These are phyloP conservation scores for Chlamydomonas reinhardtii DNA, from an alignment of 163 green algal genomes.

Conservation along the genomic window DNA sequence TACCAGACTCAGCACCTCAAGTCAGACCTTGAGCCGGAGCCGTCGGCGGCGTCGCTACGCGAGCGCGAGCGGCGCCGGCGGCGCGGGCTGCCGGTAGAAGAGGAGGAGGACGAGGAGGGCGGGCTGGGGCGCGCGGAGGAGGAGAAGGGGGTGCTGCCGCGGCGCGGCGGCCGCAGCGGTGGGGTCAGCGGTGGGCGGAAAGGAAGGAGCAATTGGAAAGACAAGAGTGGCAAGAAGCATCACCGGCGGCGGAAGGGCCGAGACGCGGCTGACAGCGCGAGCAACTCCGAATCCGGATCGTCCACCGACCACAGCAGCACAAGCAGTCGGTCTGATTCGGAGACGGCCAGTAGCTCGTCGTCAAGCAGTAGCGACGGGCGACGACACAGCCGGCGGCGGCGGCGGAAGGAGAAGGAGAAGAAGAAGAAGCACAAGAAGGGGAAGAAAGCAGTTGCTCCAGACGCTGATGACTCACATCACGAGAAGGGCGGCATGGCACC, in stretches of 20 bases:
- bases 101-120: neutral
- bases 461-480: no score
- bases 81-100: neutral
- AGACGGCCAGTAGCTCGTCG: neutral
- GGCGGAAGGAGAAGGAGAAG: neutral
- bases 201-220: neutral
- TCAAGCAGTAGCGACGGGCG: neutral
- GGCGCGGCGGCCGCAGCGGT: no score
- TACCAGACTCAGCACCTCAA: no score
- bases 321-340: neutral
- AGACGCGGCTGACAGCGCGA: no score
- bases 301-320: neutral
- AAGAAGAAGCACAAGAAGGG: neutral
- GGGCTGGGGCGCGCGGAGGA: no score
- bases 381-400: neutral
- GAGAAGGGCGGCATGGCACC: neutral
- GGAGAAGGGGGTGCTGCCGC: no score
- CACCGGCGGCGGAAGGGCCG: no score
- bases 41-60: neutral
- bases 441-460: neutral
- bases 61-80: conserved; percentile 1
- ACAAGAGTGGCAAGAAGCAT: no score
- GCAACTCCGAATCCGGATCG: neutral
- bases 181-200: no score
- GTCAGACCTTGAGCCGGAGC: neutral